A percentile compares a stretch with the other conserved stretches of the same genome.
Conservation (phyloP, 179 eudicot genomes). For the Actinidia arguta region DNA sequence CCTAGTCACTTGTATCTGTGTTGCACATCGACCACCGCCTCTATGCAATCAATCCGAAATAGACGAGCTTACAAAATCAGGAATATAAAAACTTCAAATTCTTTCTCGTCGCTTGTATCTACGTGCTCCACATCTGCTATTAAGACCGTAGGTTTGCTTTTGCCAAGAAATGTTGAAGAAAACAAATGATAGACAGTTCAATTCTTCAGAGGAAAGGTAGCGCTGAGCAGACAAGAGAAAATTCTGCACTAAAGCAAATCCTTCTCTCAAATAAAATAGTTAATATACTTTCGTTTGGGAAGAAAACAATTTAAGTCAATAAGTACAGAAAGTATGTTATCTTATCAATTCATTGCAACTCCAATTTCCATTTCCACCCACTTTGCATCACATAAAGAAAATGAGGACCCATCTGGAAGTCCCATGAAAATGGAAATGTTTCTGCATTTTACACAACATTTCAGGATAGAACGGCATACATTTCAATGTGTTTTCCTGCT, state of each 20-base stretch:
- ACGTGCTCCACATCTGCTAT: too few species aligned
- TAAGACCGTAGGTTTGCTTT: too few species aligned
- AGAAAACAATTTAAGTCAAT: neutral
- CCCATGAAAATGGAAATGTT: neutral
- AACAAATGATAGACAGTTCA: too few species aligned
- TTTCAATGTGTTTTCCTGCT: too few species aligned
- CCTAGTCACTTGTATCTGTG: too few species aligned
- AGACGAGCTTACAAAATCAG: too few species aligned
- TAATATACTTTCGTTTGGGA: neutral
- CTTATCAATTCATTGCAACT: neutral
- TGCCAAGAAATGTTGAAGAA: too few species aligned
- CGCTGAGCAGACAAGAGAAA: neutral
- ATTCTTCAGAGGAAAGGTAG: neutral
- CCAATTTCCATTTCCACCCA: neutral
- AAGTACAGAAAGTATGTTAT: neutral
- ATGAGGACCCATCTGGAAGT: neutral
- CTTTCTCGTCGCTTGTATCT: too few species aligned
- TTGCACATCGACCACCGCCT: too few species aligned
- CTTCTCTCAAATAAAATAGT: neutral
- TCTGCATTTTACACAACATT: neutral
- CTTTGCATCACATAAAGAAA: neutral
- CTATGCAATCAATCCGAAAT: too few species aligned
- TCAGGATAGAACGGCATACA: neutral
- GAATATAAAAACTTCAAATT: too few species aligned
- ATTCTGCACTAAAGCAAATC: neutral